phyloP scores from a whole-genome alignment of 2,329 filamentous ascomycete genomes.

The Aspergillus sergii region DNA sequence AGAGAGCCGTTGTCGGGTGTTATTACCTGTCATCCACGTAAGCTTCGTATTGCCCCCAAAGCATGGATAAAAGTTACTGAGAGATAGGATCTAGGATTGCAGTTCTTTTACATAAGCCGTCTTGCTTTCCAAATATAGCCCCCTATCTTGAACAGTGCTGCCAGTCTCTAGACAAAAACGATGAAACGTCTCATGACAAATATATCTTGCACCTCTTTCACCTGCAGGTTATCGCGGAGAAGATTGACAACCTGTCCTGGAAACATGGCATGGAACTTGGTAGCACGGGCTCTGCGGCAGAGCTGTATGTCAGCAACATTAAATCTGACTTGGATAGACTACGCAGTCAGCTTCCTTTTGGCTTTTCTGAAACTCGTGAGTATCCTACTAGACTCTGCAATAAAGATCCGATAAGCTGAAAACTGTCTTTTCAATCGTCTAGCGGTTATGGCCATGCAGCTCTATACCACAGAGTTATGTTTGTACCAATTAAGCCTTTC shows the following conservation, averaged over 20 bases:
- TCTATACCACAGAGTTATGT: conserved; percentile 42
- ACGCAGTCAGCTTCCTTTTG: not conserved
- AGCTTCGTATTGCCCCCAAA: not conserved
- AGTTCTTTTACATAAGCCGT: conserved; percentile 37
- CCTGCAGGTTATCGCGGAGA: conserved; percentile 44
- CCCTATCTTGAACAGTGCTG: conserved; percentile 42
- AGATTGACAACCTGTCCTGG: conserved; percentile 30
- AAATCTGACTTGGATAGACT: not conserved
- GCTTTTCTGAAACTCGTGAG: not conserved
- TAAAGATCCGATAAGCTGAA: not conserved
- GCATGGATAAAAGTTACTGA: too few relatives aligned
- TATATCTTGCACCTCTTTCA: conserved; percentile 40
- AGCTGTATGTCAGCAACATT: not conserved
- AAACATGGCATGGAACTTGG: not conserved
- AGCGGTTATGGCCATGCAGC: conserved; percentile 44
- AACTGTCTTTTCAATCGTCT: conserved; percentile 13
- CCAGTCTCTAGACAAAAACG: conserved; percentile 31
- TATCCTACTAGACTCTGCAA: not conserved
- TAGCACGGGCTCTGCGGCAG: not conserved
- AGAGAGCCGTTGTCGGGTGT: conserved; percentile 47
- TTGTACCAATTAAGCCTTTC: conserved; percentile 41
- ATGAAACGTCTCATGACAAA: conserved; percentile 37
- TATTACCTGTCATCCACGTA: conserved; percentile 49
- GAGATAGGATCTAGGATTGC: conserved; percentile 12
- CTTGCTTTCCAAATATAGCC: conserved; percentile 35